Conservation (phyloP, 108 stramenopile species). For the Pseudonitzschia pungens region DNA sequence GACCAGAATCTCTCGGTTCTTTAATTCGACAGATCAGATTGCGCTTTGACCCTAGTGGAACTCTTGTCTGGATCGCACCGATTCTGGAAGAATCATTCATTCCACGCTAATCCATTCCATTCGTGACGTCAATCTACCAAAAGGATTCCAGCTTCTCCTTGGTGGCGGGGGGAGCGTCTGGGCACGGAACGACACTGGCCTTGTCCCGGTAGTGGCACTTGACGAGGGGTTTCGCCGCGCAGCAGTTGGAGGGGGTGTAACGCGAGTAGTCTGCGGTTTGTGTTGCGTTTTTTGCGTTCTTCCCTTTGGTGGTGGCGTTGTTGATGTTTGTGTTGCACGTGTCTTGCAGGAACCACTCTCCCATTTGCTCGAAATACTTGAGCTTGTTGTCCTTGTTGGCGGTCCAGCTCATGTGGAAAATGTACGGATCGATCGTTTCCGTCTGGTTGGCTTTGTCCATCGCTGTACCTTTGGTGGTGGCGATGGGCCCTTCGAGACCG, state of each 20-base stretch:
- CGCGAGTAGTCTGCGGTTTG: too few relatives aligned
- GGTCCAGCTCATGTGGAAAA: slow-evolving; percentile 57
- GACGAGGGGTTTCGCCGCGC: slow-evolving; percentile 57
- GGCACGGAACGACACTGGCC: slow-evolving; percentile 74
- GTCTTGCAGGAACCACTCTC: slow-evolving; percentile 67
- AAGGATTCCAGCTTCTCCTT: not conserved
- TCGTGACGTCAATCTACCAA: too few relatives aligned
- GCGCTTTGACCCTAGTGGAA: too few relatives aligned
- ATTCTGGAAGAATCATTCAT: too few relatives aligned
- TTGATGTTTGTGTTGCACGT: slow-evolving; percentile 29
- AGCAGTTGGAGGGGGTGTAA: slow-evolving; percentile 46
- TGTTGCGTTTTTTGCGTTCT: too few relatives aligned
- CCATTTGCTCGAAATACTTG: slow-evolving; percentile 69
- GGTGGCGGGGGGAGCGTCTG: slow-evolving; percentile 23
- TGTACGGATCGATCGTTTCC: slow-evolving; percentile 14
- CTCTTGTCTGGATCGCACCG: too few relatives aligned
- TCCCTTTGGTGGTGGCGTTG: not conserved
- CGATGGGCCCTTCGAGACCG: too few relatives aligned
- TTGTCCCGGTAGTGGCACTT: slow-evolving; percentile 80
- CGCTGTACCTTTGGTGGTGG: too few relatives aligned
- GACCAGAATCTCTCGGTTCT: too few relatives aligned
- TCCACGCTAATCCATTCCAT: too few relatives aligned
- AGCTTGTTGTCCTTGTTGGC: slow-evolving; percentile 81
- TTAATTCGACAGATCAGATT: too few relatives aligned
- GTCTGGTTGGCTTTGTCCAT: too few relatives aligned